phyloP scores from a whole-genome alignment of 2,329 filamentous ascomycete species.

The Cercospora janseana region DNA sequence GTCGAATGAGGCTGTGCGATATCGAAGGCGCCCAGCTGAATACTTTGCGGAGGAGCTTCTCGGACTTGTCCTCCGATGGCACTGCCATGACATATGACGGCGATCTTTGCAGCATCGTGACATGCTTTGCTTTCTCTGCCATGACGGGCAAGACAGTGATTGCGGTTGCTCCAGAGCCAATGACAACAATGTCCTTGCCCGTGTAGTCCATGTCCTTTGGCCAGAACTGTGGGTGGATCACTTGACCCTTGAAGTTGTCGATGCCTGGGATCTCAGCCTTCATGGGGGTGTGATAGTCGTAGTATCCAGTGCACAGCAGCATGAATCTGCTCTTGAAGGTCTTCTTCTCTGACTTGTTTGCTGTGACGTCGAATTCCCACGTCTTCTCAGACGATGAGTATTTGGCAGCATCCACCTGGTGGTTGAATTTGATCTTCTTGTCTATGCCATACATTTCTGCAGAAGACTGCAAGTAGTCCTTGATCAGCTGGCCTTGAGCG shows the following conservation, averaged over 20 bases:
- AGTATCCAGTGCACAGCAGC: slow-evolving; percentile 68
- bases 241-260: slow-evolving; percentile 60
- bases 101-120: slow-evolving; percentile 79
- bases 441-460: slow-evolving; percentile 47
- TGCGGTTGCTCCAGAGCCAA: slow-evolving; percentile 77
- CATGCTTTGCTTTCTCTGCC: slow-evolving; percentile 60
- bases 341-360: slow-evolving; percentile 39
- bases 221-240: slow-evolving; percentile 75
- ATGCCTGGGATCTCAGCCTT: slow-evolving; percentile 64
- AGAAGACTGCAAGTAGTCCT: slow-evolving; percentile 46
- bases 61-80: slow-evolving; percentile 32
- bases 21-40: slow-evolving; percentile 29
- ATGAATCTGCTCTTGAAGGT: slow-evolving; percentile 48
- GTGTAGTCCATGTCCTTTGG: slow-evolving; percentile 64
- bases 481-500: slow-evolving; percentile 46
- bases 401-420: slow-evolving; percentile 43
- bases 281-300: slow-evolving; percentile 66
- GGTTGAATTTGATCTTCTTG: slow-evolving; percentile 46
- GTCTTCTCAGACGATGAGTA: slow-evolving; percentile 51
- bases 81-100: slow-evolving; percentile 57
- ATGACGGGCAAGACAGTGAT: slow-evolving; percentile 72
- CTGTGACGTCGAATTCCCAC: slow-evolving; percentile 45
- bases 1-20: slow-evolving; percentile 36
- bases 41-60: slow-evolving; percentile 28
- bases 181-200: slow-evolving; percentile 66